Base-by-base conservation (phyloP, 768 basidiomycete genomes). In the Xerocomellus dryophilus region DNA sequence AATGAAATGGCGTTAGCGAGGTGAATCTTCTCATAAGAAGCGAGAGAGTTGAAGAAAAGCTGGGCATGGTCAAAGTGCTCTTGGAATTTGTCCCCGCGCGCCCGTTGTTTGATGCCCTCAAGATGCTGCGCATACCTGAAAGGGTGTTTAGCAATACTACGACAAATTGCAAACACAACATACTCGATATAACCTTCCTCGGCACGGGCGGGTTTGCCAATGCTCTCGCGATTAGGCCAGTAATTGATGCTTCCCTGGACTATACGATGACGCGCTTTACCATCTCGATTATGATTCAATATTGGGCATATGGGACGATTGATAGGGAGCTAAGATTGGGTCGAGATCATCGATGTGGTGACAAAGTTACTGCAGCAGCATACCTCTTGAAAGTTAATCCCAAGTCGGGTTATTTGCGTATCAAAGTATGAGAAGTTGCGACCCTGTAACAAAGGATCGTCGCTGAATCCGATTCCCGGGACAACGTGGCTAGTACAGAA, bases 341-440 rank as follows among this genome's bases (percentile, higher is more conserved):
- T 55, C 14, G 31, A 47, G 23, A 17, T 34, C 10, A 43, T 11
- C 20, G 1, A 23, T 29, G n/a, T 18, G 3, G 7, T 12, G 11
- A 21, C 35, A 39, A n/a, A 9, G 29, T 9, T 31, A 31, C 18
- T 32, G 18, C 2, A 34, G n/a, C 10, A 15, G 25, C 73, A 15
- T 43, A 81, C 83, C 71, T 84, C 79, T 63, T 87, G 77, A 77
- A 84, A 94, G 67, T 95, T 95, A 31, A 86, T 68, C 5, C 93
- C 93, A 14, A 95, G 72, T 20, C 93, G 82, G 4, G 82, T 79
- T 46, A 92, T 78, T 61, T 93, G 91, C 0, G 91, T 93, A 67
- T 96, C 91, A 60, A 86, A 81, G 73, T 95, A 94, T 0, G 84
- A 87, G 71, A 93, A 93, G 71, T 91, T 92, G 38, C 93, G 78